phyloP scores from a whole-genome alignment of 78 protist species.

The Acrasis kona region DNA sequence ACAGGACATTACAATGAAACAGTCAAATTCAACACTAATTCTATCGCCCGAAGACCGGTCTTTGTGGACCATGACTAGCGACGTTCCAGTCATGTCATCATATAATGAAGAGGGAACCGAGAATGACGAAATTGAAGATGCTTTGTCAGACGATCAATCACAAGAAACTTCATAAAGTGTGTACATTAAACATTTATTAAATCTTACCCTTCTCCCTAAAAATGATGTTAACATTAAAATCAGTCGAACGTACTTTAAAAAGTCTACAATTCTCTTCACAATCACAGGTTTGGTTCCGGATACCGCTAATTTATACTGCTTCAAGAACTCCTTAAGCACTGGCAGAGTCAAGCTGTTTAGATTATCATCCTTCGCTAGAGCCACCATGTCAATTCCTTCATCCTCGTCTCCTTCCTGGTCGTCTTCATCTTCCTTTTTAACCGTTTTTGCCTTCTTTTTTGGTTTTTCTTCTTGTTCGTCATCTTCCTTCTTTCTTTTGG shows the following conservation, averaged over 20 bases:
- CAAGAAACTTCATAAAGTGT: too few species aligned
- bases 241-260: too few species aligned
- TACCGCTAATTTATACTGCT: background rate
- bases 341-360: background rate
- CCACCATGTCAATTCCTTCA: background rate
- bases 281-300: background rate
- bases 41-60: too few species aligned
- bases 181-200: slow-evolving; percentile 1
- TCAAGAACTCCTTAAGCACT: background rate
- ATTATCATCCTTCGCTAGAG: background rate
- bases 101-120: too few species aligned
- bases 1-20: too few species aligned
- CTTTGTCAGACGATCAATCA: too few species aligned
- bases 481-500: background rate
- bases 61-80: too few species aligned
- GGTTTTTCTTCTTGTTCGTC: background rate
- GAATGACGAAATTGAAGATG: too few species aligned
- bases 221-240: too few species aligned
- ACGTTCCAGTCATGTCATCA: too few species aligned
- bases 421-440: background rate
- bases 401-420: background rate
- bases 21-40: too few species aligned
- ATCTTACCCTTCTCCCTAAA: background rate
- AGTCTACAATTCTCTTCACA: background rate
- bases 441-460: background rate